These are phyloP conservation scores for Scleromitrula shiraiana DNA, from an alignment of 2,329 filamentous ascomycete genomes.

Conservation along the genomic window DNA sequence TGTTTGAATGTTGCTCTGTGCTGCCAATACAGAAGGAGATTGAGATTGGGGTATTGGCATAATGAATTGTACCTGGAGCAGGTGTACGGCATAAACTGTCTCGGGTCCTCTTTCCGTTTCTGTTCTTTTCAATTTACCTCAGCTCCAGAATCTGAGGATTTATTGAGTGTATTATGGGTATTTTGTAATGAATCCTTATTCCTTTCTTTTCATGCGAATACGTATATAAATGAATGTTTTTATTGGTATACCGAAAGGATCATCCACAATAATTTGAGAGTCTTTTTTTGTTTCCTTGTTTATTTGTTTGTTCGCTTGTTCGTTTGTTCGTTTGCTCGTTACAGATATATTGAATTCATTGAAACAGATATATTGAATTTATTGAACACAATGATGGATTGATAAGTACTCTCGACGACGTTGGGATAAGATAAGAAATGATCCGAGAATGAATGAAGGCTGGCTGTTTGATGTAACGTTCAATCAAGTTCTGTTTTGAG, in stretches of 20 bases:
- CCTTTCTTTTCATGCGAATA: slow-evolving; percentile 3
- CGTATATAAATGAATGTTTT: neutral
- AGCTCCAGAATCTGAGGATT: neutral
- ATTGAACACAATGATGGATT: too few species aligned
- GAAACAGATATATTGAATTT: too few species aligned
- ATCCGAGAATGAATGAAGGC: too few species aligned
- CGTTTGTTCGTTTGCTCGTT: too few species aligned
- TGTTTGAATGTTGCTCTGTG: slow-evolving; percentile 7
- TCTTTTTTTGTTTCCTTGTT: neutral
- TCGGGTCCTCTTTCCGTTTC: slow-evolving; percentile 16
- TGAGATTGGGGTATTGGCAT: slow-evolving; percentile 5
- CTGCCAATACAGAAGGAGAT: slow-evolving; percentile 6
- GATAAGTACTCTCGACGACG: too few species aligned
- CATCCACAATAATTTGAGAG: neutral
- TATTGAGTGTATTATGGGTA: neutral
- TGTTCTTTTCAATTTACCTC: neutral
- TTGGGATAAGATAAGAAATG: too few species aligned
- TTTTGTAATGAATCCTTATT: slow-evolving; percentile 2
- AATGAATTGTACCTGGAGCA: too few species aligned
- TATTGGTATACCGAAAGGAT: neutral
- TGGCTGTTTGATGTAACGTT: too few species aligned
- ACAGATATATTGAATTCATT: too few species aligned
- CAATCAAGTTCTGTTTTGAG: too few species aligned
- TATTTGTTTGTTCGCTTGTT: too few species aligned
- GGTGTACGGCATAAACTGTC: slow-evolving; percentile 14